Evolutionary conservation across 73 alveolate genomes (phyloP), one percentile per base, ranked within the genome.

Genomic region (Loxodes magnus): DNA sequence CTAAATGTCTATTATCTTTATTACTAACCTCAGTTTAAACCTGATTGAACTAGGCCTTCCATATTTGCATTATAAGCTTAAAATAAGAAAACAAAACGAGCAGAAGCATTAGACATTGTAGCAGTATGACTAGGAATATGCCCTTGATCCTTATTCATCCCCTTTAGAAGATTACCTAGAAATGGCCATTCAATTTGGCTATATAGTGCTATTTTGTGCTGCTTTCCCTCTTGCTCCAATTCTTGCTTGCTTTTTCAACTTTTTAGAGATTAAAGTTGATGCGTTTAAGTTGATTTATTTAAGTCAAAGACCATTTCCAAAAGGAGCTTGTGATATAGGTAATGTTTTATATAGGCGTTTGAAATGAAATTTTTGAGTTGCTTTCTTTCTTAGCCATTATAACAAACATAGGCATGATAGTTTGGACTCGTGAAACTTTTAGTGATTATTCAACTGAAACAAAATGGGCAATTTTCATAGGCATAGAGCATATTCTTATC

Each of bases 121-220:
- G 1, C n/a, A 17, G 1, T 10, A 9, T 1, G 59, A 46, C 22
- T 25, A 46, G 27, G 27, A 46, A 46, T n/a, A 20, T 5, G 26
- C 2, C 1, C 34, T 46, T 7, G 51, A 9, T 25, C 27, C 7
- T 7, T 46, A 46, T 46, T 37, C 22, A 46, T 25, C 59, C 9
- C 59, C 59, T 1, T 24, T 46, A n/a, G 59, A 46, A n/a, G 59
- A 46, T 46, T 46, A 46, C 17, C 22, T 46, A 41, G 59, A 46
- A 19, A 9, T 46, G 22, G 27, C 27, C 17, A 46, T 46, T 2
- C 43, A 46, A n/a, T 46, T 25, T 46, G 59, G 59, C 50, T 46
- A 46, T 46, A 41, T 46, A 2, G 39, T 24, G 14, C 22, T 46
- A 41, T 46, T 46, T 46, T 46, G 43, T n/a, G 15, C 59, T 0